Evolutionary conservation across 1,139 yeast species (phyloP).

Genomic region (Suhomyces anneliseae): DNA sequence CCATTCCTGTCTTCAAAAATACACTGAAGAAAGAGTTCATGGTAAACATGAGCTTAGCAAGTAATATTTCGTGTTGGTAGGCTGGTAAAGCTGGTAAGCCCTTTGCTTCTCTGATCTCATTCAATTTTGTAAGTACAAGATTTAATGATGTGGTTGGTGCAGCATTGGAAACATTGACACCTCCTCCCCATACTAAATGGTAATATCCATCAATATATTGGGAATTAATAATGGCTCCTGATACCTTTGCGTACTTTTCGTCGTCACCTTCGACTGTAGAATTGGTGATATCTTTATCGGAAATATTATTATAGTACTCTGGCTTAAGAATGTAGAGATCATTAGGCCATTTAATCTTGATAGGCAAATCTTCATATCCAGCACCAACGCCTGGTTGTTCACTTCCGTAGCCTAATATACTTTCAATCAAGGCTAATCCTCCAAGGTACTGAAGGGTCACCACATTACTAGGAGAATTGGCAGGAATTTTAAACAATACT

Average conservation of each 20-base stretch:
- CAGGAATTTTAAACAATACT: slow-evolving; percentile 62
- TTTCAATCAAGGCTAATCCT: slow-evolving; percentile 80
- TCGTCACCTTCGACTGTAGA: slow-evolving; percentile 42
- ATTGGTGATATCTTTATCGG: slow-evolving; percentile 32
- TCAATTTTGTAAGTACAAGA: slow-evolving; percentile 60
- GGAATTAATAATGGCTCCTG: slow-evolving; percentile 85
- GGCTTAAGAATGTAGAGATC: slow-evolving; percentile 81
- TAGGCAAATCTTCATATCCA: slow-evolving; percentile 74
- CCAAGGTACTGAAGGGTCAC: slow-evolving; percentile 87
- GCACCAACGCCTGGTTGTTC: slow-evolving; percentile 37
- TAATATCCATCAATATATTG: slow-evolving; percentile 60
- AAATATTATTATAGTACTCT: slow-evolving; percentile 38
- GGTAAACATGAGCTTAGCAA: slow-evolving; percentile 69
- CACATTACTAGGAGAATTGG: slow-evolving; percentile 42
- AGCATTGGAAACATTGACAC: slow-evolving; percentile 79
- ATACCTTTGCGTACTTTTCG: slow-evolving; percentile 66
- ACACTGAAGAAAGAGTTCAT: slow-evolving; percentile 60
- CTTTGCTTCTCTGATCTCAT: slow-evolving; percentile 42
- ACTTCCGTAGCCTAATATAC: slow-evolving; percentile 63
- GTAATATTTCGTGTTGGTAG: slow-evolving; percentile 58
- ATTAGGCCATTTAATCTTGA: slow-evolving; percentile 94
- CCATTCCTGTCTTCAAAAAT: slow-evolving; percentile 66
- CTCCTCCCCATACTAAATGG: slow-evolving; percentile 77
- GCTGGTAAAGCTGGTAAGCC: slow-evolving; percentile 49
- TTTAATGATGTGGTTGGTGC: slow-evolving; percentile 93